Percentiles rank a stretch among this genome's conserved stretches.
phyloP scores from a whole-genome alignment of 306 rosid species.

The Hylodesmum podocarpum region DNA sequence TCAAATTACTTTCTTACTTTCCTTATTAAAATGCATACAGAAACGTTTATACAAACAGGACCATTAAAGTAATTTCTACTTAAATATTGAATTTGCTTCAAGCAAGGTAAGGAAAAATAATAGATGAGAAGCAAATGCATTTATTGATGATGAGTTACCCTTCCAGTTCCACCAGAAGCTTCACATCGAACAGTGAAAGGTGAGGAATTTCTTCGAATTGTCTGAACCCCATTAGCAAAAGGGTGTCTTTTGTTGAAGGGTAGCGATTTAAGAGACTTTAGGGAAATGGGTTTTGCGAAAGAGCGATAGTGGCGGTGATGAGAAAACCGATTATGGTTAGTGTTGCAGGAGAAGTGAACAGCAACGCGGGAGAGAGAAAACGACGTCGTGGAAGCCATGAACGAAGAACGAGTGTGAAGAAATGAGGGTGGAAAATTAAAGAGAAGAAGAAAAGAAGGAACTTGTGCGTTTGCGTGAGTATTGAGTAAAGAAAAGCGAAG shows the following conservation, averaged over 20 bases:
- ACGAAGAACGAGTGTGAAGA: background rate
- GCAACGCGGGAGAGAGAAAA: conserved; percentile 42
- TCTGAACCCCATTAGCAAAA: conserved; percentile 39
- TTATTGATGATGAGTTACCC: conserved; percentile 44
- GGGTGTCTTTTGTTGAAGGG: conserved; percentile 25
- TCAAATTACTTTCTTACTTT: background rate
- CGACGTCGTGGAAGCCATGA: conserved; percentile 63
- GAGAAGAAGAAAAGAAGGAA: background rate
- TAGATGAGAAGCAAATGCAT: background rate
- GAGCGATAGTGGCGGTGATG: conserved; percentile 28
- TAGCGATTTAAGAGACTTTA: conserved; percentile 32
- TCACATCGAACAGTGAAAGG: conserved; percentile 64
- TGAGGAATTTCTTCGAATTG: conserved; percentile 36
- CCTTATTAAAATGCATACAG: background rate
- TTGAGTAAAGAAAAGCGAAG: conserved; percentile 1
- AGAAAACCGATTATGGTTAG: conserved; percentile 33
- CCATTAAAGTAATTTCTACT: background rate
- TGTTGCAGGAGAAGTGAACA: conserved; percentile 38
- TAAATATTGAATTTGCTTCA: background rate
- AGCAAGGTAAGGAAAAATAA: background rate
- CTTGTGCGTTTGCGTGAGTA: conserved; percentile 19
- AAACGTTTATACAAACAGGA: background rate
- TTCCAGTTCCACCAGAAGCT: conserved; percentile 79
- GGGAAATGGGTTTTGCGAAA: conserved; percentile 37
- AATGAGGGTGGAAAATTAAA: background rate